These are phyloP conservation scores for Mycena amicta DNA, from an alignment of 768 basidiomycete species.

Conservation along the genomic window DNA sequence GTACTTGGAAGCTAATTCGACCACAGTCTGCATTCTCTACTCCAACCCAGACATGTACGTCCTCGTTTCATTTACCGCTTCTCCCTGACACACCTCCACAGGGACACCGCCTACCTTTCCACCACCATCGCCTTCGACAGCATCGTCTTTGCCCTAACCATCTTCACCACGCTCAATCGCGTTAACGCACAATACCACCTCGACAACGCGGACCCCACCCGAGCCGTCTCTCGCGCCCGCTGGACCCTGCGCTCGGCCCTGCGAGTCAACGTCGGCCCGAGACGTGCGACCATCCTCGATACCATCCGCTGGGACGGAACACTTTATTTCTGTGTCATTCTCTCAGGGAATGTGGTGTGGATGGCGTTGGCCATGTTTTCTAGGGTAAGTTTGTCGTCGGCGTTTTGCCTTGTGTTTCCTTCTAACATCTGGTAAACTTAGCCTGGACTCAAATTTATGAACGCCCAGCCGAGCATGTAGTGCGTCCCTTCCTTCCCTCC, in stretches of 20 bases:
- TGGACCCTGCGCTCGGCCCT: neutral
- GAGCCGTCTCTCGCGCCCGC: neutral
- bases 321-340: constrained; percentile 30
- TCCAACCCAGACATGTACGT: constrained; percentile 14
- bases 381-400: constrained; percentile 26
- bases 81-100: neutral
- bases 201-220: neutral
- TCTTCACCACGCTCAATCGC: constrained; percentile 19
- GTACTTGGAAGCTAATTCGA: neutral
- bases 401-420: neutral
- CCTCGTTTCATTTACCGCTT: neutral
- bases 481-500: constrained; percentile 6
- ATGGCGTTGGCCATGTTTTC: constrained; percentile 28
- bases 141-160: constrained; percentile 28
- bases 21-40: constrained; percentile 20
- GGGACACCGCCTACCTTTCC: constrained; percentile 32
- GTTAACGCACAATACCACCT: neutral
- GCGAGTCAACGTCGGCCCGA: neutral
- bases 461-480: constrained; percentile 32
- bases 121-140: constrained; percentile 30
- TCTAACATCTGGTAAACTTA: neutral
- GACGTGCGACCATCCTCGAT: constrained; percentile 8
- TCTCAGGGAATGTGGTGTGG: constrained; percentile 31
- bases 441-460: constrained; percentile 31
- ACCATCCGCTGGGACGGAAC: constrained; percentile 31